Percentiles rank a stretch among this genome's conserved stretches.
These are phyloP conservation scores for Akanthomyces uredinophilus DNA, from an alignment of 2,329 filamentous ascomycete genomes.

Conservation along the genomic window DNA sequence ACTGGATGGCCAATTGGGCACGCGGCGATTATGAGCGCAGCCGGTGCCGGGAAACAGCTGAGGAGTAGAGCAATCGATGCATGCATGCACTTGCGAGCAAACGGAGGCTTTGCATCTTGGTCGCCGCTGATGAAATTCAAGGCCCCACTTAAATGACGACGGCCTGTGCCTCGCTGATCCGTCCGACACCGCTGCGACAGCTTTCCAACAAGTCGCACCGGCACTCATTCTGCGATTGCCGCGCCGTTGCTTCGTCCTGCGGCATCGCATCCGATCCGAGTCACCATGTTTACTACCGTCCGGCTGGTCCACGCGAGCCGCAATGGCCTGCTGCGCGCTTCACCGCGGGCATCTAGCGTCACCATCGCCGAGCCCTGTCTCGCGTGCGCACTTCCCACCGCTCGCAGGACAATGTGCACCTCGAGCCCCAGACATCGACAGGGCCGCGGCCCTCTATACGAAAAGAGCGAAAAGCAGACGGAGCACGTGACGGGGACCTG, in stretches of 20 bases:
- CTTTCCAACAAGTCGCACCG: background rate
- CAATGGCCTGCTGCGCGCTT: background rate
- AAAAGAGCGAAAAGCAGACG: background rate
- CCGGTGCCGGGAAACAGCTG: background rate
- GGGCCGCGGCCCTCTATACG: background rate
- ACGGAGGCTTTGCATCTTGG: too few species aligned
- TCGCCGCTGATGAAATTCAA: too few species aligned
- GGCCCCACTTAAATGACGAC: background rate
- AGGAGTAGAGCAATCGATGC: too few species aligned
- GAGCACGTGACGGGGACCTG: background rate
- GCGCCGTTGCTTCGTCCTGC: background rate
- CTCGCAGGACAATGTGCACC: background rate
- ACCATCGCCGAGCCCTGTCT: background rate
- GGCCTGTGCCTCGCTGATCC: background rate
- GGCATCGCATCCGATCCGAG: background rate
- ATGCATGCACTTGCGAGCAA: too few species aligned
- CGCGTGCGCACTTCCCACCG: background rate
- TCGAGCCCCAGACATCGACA: background rate
- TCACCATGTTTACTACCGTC: background rate
- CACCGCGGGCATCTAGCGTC: background rate
- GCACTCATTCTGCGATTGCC: background rate
- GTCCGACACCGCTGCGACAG: background rate
- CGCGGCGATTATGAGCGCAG: background rate
- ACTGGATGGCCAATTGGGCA: conserved; percentile 23
- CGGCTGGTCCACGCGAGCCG: background rate